Conservation (phyloP, 2,329 filamentous ascomycete genomes). For the Microdochium bolleyi region DNA sequence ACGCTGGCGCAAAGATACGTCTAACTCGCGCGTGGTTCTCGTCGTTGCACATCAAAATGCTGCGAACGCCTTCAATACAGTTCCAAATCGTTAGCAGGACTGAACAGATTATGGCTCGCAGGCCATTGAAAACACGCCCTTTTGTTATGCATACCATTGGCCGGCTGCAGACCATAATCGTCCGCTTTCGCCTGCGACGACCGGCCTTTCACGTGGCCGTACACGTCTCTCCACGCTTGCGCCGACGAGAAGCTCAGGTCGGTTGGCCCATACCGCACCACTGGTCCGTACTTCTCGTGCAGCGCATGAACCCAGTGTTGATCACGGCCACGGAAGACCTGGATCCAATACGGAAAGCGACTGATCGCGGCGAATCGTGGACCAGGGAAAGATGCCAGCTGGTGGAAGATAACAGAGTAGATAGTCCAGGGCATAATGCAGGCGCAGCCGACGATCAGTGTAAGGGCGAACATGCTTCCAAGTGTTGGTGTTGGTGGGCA, state of each 20-base stretch:
- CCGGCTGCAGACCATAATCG: neutral
- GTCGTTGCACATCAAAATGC: neutral
- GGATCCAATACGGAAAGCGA: conserved; percentile 12
- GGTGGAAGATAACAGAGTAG: conserved; percentile 19
- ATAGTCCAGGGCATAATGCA: neutral
- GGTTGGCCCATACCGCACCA: conserved; percentile 31
- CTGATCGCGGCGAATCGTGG: conserved; percentile 7
- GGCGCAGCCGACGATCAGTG: neutral
- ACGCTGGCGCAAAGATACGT: neutral
- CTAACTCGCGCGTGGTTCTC: neutral
- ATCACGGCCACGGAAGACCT: conserved; percentile 12
- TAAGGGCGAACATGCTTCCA: neutral
- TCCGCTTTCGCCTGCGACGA: neutral
- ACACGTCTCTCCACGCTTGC: conserved; percentile 27
- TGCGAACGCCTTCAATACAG: neutral
- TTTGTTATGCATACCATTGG: no score
- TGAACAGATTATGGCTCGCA: no score
- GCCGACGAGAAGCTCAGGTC: conserved; percentile 32
- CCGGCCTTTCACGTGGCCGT: conserved; percentile 7
- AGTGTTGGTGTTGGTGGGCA: no score
- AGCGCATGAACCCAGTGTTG: conserved; percentile 15
- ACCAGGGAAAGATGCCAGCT: conserved; percentile 15
- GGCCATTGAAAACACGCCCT: no score
- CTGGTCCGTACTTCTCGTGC: conserved; percentile 27
- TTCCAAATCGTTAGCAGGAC: no score